Percentiles rank a stretch among this genome's conserved stretches.
phyloP scores from a whole-genome alignment of 768 basidiomycete genomes.

The Fomitopsis serialis region DNA sequence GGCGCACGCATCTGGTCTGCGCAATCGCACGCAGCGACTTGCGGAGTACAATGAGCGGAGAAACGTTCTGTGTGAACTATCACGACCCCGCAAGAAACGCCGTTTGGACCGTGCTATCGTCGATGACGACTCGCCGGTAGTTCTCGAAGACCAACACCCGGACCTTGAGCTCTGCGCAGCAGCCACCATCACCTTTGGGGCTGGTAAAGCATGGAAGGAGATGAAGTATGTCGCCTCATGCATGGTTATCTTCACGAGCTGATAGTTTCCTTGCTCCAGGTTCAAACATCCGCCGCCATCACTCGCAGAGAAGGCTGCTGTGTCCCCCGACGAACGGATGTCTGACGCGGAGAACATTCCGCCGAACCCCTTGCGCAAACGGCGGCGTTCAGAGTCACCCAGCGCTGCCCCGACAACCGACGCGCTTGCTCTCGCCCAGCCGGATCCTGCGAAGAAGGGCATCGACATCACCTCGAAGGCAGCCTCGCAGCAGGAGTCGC shows the following conservation, averaged over 20 bases:
- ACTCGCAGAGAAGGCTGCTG: neutral
- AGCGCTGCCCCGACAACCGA: neutral
- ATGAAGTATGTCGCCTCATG: neutral
- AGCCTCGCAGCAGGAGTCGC: neutral
- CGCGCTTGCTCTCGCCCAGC: neutral
- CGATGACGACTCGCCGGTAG: conserved; percentile 2
- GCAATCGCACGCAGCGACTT: conserved; percentile 63
- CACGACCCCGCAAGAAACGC: conserved; percentile 3
- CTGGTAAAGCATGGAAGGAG: neutral
- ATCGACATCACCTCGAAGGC: neutral
- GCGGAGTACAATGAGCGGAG: conserved; percentile 63
- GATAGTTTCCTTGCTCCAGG: neutral
- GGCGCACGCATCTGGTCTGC: conserved; percentile 47
- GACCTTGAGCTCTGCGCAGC: neutral
- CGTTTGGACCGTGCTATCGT: neutral
- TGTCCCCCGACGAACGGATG: neutral
- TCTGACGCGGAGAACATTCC: neutral
- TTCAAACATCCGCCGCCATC: neutral
- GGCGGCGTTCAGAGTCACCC: neutral
- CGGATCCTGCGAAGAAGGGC: too few relatives aligned
- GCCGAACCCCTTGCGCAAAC: neutral
- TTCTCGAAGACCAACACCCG: neutral
- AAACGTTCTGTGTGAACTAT: conserved; percentile 34
- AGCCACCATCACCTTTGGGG: neutral
- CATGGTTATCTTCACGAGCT: neutral